Percentiles rank a stretch among this genome's conserved stretches.
Conservation (phyloP, 257 asterid genomes). For the Solanum peruvianum region DNA sequence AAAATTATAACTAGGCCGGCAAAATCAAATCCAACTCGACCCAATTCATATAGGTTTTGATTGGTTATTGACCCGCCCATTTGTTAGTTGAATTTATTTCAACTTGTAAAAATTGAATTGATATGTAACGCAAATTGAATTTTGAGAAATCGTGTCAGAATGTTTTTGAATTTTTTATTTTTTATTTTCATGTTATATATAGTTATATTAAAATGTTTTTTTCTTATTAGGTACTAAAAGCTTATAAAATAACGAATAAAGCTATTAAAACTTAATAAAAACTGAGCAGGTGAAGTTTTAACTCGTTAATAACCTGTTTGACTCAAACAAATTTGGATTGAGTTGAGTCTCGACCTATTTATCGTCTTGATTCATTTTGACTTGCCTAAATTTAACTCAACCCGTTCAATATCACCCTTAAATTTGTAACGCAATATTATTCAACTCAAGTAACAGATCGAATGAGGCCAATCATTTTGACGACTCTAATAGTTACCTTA, state of each 20-base stretch:
- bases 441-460: not conserved
- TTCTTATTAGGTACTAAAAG: not conserved
- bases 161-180: no score
- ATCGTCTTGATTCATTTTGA: no score
- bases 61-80: no score
- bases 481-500: not conserved
- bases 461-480: not conserved
- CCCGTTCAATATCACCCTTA: rapidly evolving
- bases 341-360: no score
- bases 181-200: no score
- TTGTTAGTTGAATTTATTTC: not conserved
- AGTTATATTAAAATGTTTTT: not conserved
- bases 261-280: no score
- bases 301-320: rapidly evolving
- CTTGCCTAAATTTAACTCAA: no score
- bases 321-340: no score
- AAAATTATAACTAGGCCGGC: not conserved
- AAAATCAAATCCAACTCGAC: no score
- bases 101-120: no score
- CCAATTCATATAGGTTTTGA: not conserved
- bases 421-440: not conserved
- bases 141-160: not conserved
- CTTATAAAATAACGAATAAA: no score
- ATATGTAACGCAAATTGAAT: no score
- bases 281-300: rapidly evolving